A percentile compares a stretch with the other conserved stretches of the same genome.
phyloP scores from a whole-genome alignment of 495 filamentous ascomycete genomes.

The Penicillium turbatum region DNA sequence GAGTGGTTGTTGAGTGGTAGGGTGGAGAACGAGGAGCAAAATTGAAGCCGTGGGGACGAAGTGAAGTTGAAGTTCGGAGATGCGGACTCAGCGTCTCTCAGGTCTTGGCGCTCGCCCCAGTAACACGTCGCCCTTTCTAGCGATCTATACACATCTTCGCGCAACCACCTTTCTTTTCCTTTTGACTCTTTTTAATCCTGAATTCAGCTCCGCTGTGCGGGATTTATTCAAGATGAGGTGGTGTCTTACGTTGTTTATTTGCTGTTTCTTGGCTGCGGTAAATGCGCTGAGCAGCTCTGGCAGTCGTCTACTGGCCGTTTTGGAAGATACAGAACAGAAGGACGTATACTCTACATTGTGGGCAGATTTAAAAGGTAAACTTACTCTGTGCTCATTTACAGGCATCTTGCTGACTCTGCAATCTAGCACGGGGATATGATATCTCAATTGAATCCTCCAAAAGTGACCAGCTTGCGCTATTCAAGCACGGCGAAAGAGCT shows the following conservation, averaged over 20 bases:
- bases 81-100: slow-evolving; percentile 27
- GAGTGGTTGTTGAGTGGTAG: slow-evolving; percentile 9
- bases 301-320: slow-evolving; percentile 74
- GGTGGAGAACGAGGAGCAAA: slow-evolving; percentile 15
- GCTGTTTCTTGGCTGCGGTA: slow-evolving; percentile 60
- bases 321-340: slow-evolving; percentile 79
- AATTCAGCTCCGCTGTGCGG: slow-evolving; percentile 39
- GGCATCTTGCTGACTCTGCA: slow-evolving; percentile 17
- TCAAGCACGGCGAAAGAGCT: slow-evolving; percentile 77
- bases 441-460: slow-evolving; percentile 81
- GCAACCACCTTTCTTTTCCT: slow-evolving; percentile 17
- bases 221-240: slow-evolving; percentile 62
- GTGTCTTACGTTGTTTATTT: slow-evolving; percentile 62
- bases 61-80: slow-evolving; percentile 34
- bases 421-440: slow-evolving; percentile 74
- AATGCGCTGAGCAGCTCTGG: slow-evolving; percentile 77
- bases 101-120: slow-evolving; percentile 45
- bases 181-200: slow-evolving; percentile 14
- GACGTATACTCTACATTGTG: slow-evolving; percentile 77
- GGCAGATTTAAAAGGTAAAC: slow-evolving; percentile 72
- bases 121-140: slow-evolving; percentile 49
- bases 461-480: slow-evolving; percentile 73
- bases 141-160: slow-evolving; percentile 25
- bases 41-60: slow-evolving; percentile 25
- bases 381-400: background rate